Base-by-base conservation (phyloP, 257 asterid genomes). In the Orobanche coerulescens region DNA sequence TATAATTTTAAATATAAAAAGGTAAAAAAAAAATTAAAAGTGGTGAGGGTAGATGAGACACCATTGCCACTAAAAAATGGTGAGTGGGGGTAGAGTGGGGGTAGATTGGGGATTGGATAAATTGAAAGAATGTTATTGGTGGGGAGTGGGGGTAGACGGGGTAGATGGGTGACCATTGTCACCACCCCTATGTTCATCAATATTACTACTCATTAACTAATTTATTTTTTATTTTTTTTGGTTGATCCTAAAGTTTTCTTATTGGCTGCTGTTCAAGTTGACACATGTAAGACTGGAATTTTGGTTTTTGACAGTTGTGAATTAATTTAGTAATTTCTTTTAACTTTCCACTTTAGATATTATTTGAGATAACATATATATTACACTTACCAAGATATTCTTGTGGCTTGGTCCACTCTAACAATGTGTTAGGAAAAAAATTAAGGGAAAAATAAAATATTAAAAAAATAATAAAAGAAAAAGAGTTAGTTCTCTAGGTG, bases 401-500 rank as follows among this genome's bases (percentile, higher is more conserved):
- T 62, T 22, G 47, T n/a, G n/a, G n/a, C 12, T 12, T 65, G 71
- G 64, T 19, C 52, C 33, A 39, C 46, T 70, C 49, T 22, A 16
- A 50, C 22, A 34, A 66, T 37, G 5, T 28, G 14, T 28, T 50
- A 50, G 16, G 5, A 23, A 47, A 1, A 51, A 20, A 58, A n/a
- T n/a, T n/a, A n/a, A n/a, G n/a, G n/a, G n/a, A n/a, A 19, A 49
- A 36, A n/a, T 24, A 19, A 34, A 58, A 2, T 5, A 46, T 15
- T 5, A 46, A 46, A 4, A 46, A 15, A 2, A 16, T 46, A 46
- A 46, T n/a, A n/a, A n/a, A n/a, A n/a, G n/a, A n/a, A 34, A 24
- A 49, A 20, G 31, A 74, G 54, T 14, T 51, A 67, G 43, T 63
- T 68, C 81, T 76, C 81, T 72, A 76, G 81, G 81, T 72, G 78